Evolutionary conservation across 805 yeast species (phyloP), one percentile per base, ranked within the genome.

Genomic region (Ogataea sp.): DNA sequence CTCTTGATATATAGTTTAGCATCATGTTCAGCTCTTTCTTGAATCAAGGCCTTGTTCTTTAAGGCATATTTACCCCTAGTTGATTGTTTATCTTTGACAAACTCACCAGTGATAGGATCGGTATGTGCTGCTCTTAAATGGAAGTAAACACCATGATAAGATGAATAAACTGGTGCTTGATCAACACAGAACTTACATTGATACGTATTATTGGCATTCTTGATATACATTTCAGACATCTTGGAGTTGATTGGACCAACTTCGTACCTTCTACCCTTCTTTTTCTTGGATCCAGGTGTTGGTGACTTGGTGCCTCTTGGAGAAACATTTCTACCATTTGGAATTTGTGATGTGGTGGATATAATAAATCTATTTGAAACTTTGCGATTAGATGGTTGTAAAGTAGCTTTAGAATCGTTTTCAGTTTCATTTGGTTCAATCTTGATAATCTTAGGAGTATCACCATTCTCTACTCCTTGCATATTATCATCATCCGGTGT

Each of bases 131-230:
- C 39, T 35, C 48, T 42, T 39, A 50, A 37, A 38, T 51, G 55
- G 45, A 50, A 49, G 21, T 51, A 51, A 27, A 51, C 48, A 11
- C 52, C 53, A 36, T 51, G 55, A 30, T 51, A 51, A 16, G 49
- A 42, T 15, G 43, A 38, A 36, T 49, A 51, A 17, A 13, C 24
- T 9, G 41, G 40, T 11, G 46, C 37, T 15, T 42, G 29, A 25
- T n/a, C 28, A 25, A 24, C 31, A 35, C 53, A 49, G 25, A 47
- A 43, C 23, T 41, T 43, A 38, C 53, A 49, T 17, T 44, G 39
- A 34, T 39, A 49, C 8, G 45, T 37, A 20, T 40, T 44, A 14
- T 42, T 46, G 17, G 41, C 42, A 11, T 27, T 18, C 25, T 47
- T 47, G 30, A 43, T 34, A 31, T 49, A 49, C 50, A 46, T 46